Evolutionary conservation across 192 early-diverging fungal species (phyloP).

Genomic region (Coemansia sp.): DNA sequence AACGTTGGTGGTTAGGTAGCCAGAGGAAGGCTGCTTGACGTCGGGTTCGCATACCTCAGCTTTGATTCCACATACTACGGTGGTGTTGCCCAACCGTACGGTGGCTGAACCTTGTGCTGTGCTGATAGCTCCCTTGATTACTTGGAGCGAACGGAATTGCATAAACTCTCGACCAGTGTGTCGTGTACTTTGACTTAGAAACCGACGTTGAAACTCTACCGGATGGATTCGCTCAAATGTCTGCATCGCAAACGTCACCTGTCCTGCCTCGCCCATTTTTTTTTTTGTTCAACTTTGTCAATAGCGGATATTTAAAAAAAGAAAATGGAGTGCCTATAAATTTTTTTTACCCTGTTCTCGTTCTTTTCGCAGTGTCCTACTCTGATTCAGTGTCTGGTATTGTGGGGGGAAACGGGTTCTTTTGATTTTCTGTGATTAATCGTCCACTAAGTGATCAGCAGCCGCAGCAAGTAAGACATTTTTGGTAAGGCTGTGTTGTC

Average conservation of each 20-base stretch:
- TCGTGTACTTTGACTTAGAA: conserved; percentile 73
- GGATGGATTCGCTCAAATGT: conserved; percentile 89
- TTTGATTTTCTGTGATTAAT: neutral
- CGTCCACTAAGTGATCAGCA: no score
- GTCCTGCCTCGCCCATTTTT: conserved; percentile 9
- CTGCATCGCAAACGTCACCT: conserved; percentile 56
- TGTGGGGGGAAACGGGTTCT: neutral
- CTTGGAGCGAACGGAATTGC: conserved; percentile 64
- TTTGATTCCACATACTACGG: conserved; percentile 91
- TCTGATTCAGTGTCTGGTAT: neutral
- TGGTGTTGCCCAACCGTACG: conserved; percentile 85
- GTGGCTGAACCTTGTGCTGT: conserved; percentile 86
- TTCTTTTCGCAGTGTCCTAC: neutral
- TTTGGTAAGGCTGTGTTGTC: no score
- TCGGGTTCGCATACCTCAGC: conserved; percentile 86
- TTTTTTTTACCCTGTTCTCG: neutral
- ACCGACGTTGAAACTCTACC: conserved; percentile 81
- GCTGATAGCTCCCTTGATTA: conserved; percentile 63
- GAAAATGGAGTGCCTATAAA: neutral
- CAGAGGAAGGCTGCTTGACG: conserved; percentile 63
- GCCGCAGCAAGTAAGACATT: neutral
- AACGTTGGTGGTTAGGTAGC: conserved; percentile 91
- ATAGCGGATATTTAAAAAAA: neutral
- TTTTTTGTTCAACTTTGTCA: no score
- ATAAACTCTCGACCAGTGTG: conserved; percentile 77